These are phyloP conservation scores for Colletotrichum liriopes DNA, from an alignment of 2,329 filamentous ascomycete species.

Conservation along the genomic window DNA sequence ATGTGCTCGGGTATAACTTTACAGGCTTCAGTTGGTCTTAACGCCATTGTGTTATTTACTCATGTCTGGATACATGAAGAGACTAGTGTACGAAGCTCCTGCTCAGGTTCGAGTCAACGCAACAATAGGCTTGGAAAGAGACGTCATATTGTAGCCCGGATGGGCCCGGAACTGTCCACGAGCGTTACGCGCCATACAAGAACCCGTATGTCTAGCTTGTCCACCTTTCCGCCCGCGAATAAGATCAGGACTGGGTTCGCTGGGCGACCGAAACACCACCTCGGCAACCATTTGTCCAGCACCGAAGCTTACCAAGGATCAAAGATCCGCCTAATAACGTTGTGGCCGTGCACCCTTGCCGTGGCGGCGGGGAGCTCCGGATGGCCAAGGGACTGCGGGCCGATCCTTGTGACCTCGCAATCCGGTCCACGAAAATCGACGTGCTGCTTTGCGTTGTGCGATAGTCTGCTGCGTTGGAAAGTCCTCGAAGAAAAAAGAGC, in stretches of 20 bases:
- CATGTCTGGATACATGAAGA: neutral
- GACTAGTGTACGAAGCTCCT: neutral
- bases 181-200: neutral
- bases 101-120: neutral
- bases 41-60: neutral
- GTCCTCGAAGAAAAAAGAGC: fast-evolving
- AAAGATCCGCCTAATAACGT: conserved; percentile 36
- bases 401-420: conserved; percentile 23
- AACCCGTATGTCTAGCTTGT: neutral
- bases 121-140: neutral
- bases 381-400: conserved; percentile 21
- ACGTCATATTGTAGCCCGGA: neutral
- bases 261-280: too few species aligned
- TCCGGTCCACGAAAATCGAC: neutral
- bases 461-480: neutral
- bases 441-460: neutral
- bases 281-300: neutral
- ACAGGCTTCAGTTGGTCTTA: neutral
- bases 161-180: neutral
- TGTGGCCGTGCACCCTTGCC: conserved; percentile 24
- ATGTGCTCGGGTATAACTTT: neutral
- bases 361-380: conserved; percentile 4
- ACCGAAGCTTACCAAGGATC: neutral
- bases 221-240: too few species aligned
- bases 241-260: neutral